Percentiles rank a stretch among this genome's conserved stretches.
Conservation (phyloP, 1,284 basidiomycete species). For the Melampsora occidentalis region DNA sequence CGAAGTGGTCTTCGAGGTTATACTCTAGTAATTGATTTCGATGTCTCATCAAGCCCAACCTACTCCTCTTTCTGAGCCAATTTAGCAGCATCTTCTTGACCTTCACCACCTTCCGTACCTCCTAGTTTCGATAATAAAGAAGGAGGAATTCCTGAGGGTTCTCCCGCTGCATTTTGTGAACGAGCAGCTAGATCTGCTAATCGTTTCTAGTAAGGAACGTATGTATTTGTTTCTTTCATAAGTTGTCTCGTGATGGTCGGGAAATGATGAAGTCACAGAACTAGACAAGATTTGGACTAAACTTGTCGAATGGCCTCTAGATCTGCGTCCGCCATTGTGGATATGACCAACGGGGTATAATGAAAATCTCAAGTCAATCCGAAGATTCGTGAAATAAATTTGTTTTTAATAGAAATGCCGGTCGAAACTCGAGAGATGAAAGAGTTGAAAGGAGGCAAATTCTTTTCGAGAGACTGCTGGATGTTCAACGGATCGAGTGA, state of each 20-base stretch:
- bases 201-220: constrained; percentile 32
- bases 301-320: constrained; percentile 53
- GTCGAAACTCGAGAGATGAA: constrained; percentile 6
- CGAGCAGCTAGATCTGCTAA: constrained; percentile 29
- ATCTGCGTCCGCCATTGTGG: constrained; percentile 53
- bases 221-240: background rate
- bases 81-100: constrained; percentile 50
- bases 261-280: constrained; percentile 19
- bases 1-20: constrained; percentile 81
- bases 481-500: background rate
- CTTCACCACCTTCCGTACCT: constrained; percentile 52
- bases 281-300: constrained; percentile 41
- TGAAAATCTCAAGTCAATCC: background rate
- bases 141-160: constrained; percentile 14
- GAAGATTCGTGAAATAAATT: background rate
- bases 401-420: background rate
- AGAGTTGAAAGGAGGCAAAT: background rate
- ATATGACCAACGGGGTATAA: background rate
- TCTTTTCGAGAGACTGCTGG: too few species aligned
- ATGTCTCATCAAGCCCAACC: constrained; percentile 48
- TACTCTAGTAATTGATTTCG: constrained; percentile 53
- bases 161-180: background rate
- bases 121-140: constrained; percentile 35
- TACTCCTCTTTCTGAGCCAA: constrained; percentile 58
- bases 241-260: background rate